Evolutionary conservation across 768 basidiomycete genomes (phyloP), one percentile per base, ranked within the genome.

Genomic region (Lepiota venenata): DNA sequence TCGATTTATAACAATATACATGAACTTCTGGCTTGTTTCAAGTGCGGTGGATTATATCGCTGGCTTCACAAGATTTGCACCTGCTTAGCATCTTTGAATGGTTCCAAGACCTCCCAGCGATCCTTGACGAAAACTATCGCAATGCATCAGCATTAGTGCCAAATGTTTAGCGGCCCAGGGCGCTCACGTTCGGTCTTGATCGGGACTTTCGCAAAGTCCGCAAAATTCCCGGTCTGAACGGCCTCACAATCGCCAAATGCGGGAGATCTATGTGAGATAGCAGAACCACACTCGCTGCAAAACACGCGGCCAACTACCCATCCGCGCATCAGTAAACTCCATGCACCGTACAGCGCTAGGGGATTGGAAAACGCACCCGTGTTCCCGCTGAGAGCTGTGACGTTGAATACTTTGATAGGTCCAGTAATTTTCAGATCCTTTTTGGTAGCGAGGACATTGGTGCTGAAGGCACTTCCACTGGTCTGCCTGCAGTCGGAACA

Each of bases 381-480:
- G 39, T 71, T 72, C 6, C 71, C 71, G 39, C 66, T 69, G 20
- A 66, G 56, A 0, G 64, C 70, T 36, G 65, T 67, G 58, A 61
- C 57, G 47, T 60, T 62, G 50, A 57, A 74, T 22, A 63, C 56
- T 50, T 68, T 68, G n/a, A 67, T 58, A 3, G 72, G 69, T 0
- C 71, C 72, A 1, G 45, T 61, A 58, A 72, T 70, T 11, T 54
- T 67, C 25, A 72, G 65, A 37, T 66, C 62, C 49, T 64, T 69
- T 55, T 70, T 61, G 10, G 66, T 64, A 4, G 63, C 69, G 21
- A 72, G 66, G 55, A 74, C 58, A 59, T 71, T 72, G 58, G 71
- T 71, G 61, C 68, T 70, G 64, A 69, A 74, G 5, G 69, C 70
- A 47, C 69, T 70, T n/a, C 72, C 72, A 47, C 68, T 69, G 35